Percentiles rank a stretch among this genome's conserved stretches.
Evolutionary conservation across 2,329 filamentous ascomycete species (phyloP).

Genomic region (Venturia oleaginea): DNA sequence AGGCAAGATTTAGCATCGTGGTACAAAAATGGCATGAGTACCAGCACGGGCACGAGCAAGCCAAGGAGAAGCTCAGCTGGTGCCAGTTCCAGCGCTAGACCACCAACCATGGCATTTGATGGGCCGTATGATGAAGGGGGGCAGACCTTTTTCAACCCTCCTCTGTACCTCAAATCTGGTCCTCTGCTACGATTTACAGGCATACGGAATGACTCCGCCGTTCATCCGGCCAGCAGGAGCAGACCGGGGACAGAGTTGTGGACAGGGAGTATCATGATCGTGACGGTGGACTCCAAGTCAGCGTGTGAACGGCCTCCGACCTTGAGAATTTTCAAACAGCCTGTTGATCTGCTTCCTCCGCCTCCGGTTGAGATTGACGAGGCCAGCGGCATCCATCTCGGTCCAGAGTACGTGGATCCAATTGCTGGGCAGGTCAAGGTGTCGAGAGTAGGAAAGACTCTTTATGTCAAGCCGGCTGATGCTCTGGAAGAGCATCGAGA

Average conservation of each 20-base stretch:
- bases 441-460: constrained; percentile 71
- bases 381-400: constrained; percentile 49
- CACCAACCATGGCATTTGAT: constrained; percentile 27
- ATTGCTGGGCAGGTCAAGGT: constrained; percentile 81
- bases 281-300: constrained; percentile 76
- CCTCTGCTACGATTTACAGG: constrained; percentile 86
- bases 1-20: constrained; percentile 55
- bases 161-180: constrained; percentile 79
- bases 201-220: constrained; percentile 44
- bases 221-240: constrained; percentile 21
- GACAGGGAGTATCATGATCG: constrained; percentile 92
- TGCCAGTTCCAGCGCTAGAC: background rate
- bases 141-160: constrained; percentile 70
- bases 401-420: constrained; percentile 79
- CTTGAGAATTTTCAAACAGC: constrained; percentile 77
- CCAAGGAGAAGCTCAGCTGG: constrained; percentile 30
- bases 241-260: constrained; percentile 64
- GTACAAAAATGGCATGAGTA: constrained; percentile 46
- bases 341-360: constrained; percentile 70
- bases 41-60: constrained; percentile 35
- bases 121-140: constrained; percentile 57
- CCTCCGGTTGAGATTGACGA: constrained; percentile 61
- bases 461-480: constrained; percentile 86
- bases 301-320: constrained; percentile 71
- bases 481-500: constrained; percentile 71